Percentiles rank a stretch among this genome's conserved stretches.
These are phyloP conservation scores for Leptomonas pyrrhocoris DNA, from an alignment of 208 protist species.

Conservation along the genomic window DNA sequence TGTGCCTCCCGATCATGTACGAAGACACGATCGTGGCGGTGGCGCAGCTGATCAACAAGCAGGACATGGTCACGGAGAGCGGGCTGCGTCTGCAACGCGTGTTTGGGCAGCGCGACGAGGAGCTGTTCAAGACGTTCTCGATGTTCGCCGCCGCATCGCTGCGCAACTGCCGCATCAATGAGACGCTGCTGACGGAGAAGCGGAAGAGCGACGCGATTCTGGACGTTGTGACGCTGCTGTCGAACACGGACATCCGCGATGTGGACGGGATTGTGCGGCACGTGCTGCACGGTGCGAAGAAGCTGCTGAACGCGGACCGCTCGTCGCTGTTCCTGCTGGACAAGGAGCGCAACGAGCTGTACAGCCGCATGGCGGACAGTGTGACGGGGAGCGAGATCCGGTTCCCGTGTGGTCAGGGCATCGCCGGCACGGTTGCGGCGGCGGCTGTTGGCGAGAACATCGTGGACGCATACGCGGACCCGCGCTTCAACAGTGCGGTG, in stretches of 20 bases:
- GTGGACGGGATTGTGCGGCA: slow-evolving; percentile 70
- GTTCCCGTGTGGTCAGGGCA: slow-evolving; percentile 71
- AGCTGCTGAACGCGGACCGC: slow-evolving; percentile 68
- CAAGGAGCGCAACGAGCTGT: slow-evolving; percentile 86
- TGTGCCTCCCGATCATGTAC: slow-evolving; percentile 74
- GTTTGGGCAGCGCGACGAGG: slow-evolving; percentile 67
- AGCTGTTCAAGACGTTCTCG: slow-evolving; percentile 72
- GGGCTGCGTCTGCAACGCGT: slow-evolving; percentile 46
- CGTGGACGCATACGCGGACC: slow-evolving; percentile 72
- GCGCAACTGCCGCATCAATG: slow-evolving; percentile 77
- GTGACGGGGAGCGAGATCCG: slow-evolving; percentile 71
- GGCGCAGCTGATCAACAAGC: slow-evolving; percentile 80
- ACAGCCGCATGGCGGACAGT: slow-evolving; percentile 73
- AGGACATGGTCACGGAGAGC: slow-evolving; percentile 64
- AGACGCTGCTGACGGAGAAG: slow-evolving; percentile 65
- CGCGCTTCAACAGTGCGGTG: slow-evolving; percentile 75
- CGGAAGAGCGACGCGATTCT: slow-evolving; percentile 73
- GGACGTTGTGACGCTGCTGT: slow-evolving; percentile 70
- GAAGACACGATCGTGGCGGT: slow-evolving; percentile 73
- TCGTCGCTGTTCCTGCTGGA: slow-evolving; percentile 78
- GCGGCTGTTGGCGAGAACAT: slow-evolving; percentile 74
- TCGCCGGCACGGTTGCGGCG: slow-evolving; percentile 70
- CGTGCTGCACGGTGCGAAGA: slow-evolving; percentile 74
- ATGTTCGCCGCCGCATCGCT: slow-evolving; percentile 74
- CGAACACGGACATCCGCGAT: slow-evolving; percentile 77